Evolutionary conservation across 345 rosid species (phyloP).

Genomic region (Lagerstroemia speciosa): DNA sequence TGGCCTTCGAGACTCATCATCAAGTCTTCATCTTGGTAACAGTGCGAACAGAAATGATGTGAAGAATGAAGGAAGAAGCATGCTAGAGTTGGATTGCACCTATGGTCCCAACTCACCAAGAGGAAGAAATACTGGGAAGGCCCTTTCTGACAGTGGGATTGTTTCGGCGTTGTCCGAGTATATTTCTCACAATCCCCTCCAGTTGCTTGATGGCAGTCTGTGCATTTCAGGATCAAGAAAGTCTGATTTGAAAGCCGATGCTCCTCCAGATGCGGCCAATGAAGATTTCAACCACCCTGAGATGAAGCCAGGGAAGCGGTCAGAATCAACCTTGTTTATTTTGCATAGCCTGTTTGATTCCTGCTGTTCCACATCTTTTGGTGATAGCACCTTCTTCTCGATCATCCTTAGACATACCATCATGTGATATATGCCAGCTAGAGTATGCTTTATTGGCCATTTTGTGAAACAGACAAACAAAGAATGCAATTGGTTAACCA

Average conservation of each 20-base stretch:
- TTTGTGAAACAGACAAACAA: neutral
- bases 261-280: conserved; percentile 9
- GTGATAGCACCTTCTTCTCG: neutral
- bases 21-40: conserved; percentile 29
- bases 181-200: conserved; percentile 31
- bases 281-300: conserved; percentile 32
- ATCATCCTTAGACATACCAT: neutral
- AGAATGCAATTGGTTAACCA: neutral
- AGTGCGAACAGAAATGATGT: conserved; percentile 21
- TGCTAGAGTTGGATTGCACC: conserved; percentile 47
- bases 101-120: conserved; percentile 85
- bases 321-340: neutral
- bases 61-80: conserved; percentile 23
- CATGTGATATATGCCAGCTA: neutral
- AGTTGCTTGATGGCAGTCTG: conserved; percentile 31
- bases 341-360: neutral
- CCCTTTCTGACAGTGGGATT: conserved; percentile 41
- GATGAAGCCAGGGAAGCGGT: conserved; percentile 42
- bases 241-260: conserved; percentile 21
- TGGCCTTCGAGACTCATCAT: conserved; percentile 30
- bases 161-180: conserved; percentile 59
- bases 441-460: neutral
- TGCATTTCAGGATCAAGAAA: conserved; percentile 22
- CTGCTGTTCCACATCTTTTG: neutral
- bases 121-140: conserved; percentile 24